Conservation (phyloP, 2,329 filamentous ascomycete genomes). For the Graphiopsis chlorocephala region DNA sequence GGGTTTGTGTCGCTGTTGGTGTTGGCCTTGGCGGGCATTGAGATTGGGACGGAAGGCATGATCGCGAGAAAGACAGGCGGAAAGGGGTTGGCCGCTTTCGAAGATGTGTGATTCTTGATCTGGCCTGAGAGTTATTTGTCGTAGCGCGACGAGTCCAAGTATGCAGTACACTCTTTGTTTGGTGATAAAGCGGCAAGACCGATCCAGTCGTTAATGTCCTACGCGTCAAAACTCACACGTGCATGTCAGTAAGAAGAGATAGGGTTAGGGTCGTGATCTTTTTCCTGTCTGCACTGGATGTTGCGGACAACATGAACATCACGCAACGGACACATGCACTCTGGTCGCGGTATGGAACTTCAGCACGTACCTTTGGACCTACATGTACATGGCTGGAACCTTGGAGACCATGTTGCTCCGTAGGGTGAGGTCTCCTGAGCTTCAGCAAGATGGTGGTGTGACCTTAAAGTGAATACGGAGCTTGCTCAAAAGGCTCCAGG, state of each 20-base stretch:
- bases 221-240: background rate
- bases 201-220: background rate
- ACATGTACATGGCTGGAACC: background rate
- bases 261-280: background rate
- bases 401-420: background rate
- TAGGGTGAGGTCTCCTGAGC: background rate
- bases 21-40: background rate
- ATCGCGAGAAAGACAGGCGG: background rate
- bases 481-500: background rate
- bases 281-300: background rate
- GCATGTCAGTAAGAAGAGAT: background rate
- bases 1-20: slow-evolving; percentile 47
- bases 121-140: background rate
- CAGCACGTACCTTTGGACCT: too few relatives aligned
- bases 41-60: slow-evolving; percentile 9
- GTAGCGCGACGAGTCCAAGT: background rate
- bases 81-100: background rate
- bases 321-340: too few relatives aligned
- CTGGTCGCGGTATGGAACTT: too few relatives aligned
- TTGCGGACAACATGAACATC: too few relatives aligned
- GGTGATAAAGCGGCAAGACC: background rate
- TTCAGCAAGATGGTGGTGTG: background rate
- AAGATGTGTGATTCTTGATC: background rate
- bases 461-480: background rate
- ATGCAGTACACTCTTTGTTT: background rate